These are phyloP conservation scores for Hypocrella siamensis DNA, from an alignment of 2,329 filamentous ascomycete genomes.

Conservation along the genomic window DNA sequence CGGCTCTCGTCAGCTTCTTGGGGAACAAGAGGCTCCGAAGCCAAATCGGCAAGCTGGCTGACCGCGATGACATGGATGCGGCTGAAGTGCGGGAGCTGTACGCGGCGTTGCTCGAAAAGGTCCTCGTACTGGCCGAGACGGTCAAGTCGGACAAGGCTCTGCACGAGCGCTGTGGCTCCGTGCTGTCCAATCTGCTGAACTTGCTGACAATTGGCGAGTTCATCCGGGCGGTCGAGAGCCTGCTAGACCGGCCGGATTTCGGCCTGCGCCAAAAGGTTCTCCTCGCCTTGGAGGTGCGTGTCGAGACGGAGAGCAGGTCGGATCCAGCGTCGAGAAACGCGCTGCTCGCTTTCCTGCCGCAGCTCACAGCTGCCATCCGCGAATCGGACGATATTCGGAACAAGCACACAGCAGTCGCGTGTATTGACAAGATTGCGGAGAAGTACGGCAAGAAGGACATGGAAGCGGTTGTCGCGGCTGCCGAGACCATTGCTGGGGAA, in stretches of 20 bases:
- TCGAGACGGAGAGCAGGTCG: constrained; percentile 55
- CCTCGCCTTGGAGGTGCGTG: constrained; percentile 63
- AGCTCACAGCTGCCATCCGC: constrained; percentile 61
- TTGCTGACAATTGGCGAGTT: constrained; percentile 79
- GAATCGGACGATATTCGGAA: constrained; percentile 57
- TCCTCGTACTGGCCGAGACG: constrained; percentile 49
- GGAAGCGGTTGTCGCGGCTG: constrained; percentile 58
- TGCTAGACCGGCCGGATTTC: constrained; percentile 62
- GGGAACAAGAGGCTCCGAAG: constrained; percentile 39
- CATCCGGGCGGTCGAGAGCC: constrained; percentile 68
- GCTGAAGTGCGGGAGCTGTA: constrained; percentile 55
- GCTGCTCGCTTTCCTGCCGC: constrained; percentile 64
- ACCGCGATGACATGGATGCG: constrained; percentile 48
- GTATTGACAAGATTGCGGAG: constrained; percentile 83
- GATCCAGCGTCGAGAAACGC: constrained; percentile 53
- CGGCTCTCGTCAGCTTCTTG: constrained; percentile 40
- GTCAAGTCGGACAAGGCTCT: constrained; percentile 40
- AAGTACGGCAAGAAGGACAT: constrained; percentile 90
- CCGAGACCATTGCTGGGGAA: constrained; percentile 59
- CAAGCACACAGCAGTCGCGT: constrained; percentile 74
- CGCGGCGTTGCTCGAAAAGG: constrained; percentile 48
- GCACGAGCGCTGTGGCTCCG: constrained; percentile 46
- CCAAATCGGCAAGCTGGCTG: constrained; percentile 40
- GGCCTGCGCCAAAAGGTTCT: constrained; percentile 67
- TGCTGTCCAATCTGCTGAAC: constrained; percentile 66